A percentile compares a stretch with the other conserved stretches of the same genome.
Evolutionary conservation across 1,284 basidiomycete species (phyloP).

Genomic region (Boletellus deceptivus): DNA sequence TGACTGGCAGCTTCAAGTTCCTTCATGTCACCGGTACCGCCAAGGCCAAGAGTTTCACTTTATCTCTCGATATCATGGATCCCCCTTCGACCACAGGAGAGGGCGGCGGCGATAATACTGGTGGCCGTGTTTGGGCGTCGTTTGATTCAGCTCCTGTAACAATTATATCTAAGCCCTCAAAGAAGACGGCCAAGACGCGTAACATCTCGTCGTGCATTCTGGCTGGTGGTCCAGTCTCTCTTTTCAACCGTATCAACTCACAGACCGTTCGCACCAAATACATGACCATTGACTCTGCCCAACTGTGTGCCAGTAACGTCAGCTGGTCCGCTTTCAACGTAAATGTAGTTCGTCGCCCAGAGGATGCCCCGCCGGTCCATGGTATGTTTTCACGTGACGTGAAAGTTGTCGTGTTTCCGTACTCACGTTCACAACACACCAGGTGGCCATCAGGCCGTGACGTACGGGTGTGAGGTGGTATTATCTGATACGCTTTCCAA

Average conservation of each 20-base stretch:
- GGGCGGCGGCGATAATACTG: constrained; percentile 53
- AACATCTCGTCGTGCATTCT: constrained; percentile 91
- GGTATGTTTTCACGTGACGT: constrained; percentile 58
- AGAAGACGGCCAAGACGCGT: constrained; percentile 95
- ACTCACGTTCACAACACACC: constrained; percentile 42
- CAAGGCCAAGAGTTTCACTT: constrained; percentile 86
- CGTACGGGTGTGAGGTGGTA: constrained; percentile 88
- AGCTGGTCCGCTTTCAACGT: constrained; percentile 95
- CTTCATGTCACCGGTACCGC: constrained; percentile 86
- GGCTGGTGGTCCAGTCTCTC: constrained; percentile 85
- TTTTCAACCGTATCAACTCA: constrained; percentile 96
- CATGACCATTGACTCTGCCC: constrained; percentile 85
- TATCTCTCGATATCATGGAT: constrained; percentile 79
- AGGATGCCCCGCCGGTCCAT: constrained; percentile 51
- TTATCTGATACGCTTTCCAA: constrained; percentile 84
- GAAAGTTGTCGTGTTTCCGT: constrained; percentile 35
- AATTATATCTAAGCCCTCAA: constrained; percentile 96
- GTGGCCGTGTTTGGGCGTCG: constrained; percentile 80
- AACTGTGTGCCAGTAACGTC: constrained; percentile 82
- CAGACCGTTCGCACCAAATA: constrained; percentile 97
- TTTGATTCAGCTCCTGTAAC: constrained; percentile 90
- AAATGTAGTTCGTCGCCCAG: constrained; percentile 70
- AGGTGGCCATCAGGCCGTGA: constrained; percentile 77
- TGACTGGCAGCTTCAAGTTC: constrained; percentile 87
- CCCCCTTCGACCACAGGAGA: constrained; percentile 50